Evolutionary conservation across 441 rosid genomes (phyloP).

Genomic region (Capsella rubella): DNA sequence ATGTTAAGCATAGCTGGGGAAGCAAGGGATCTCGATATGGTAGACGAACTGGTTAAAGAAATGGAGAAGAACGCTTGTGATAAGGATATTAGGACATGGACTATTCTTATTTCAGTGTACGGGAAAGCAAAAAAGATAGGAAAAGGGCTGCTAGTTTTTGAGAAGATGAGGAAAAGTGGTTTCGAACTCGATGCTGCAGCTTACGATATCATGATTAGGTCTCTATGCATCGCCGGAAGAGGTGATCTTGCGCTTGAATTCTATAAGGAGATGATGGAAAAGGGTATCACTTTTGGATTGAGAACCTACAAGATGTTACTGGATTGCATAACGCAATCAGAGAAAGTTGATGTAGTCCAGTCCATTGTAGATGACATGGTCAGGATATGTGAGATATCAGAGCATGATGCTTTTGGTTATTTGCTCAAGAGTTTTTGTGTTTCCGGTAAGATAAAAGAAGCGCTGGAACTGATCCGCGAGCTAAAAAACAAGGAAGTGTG

Average conservation of each 20-base stretch:
- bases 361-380: constrained; percentile 70
- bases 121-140: constrained; percentile 66
- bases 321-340: constrained; percentile 57
- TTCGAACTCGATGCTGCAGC: constrained; percentile 54
- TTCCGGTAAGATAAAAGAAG: constrained; percentile 74
- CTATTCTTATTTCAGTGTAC: constrained; percentile 64
- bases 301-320: constrained; percentile 62
- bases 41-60: constrained; percentile 59
- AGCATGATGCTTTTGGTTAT: constrained; percentile 56
- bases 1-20: constrained; percentile 69
- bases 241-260: constrained; percentile 69
- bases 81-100: constrained; percentile 67
- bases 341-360: constrained; percentile 54
- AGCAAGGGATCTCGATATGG: constrained; percentile 51
- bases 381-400: constrained; percentile 55
- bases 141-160: constrained; percentile 58
- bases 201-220: constrained; percentile 53
- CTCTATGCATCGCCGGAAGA: constrained; percentile 61
- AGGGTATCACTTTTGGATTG: constrained; percentile 56
- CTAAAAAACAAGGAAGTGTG: constrained; percentile 57
- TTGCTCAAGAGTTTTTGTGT: constrained; percentile 72
- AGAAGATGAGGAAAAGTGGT: constrained; percentile 68
- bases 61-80: constrained; percentile 64
- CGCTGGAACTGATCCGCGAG: constrained; percentile 65
- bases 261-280: constrained; percentile 68